Evolutionary conservation across 75 land plant species (phyloP).

Genomic region (Pinus tabuliformis): DNA sequence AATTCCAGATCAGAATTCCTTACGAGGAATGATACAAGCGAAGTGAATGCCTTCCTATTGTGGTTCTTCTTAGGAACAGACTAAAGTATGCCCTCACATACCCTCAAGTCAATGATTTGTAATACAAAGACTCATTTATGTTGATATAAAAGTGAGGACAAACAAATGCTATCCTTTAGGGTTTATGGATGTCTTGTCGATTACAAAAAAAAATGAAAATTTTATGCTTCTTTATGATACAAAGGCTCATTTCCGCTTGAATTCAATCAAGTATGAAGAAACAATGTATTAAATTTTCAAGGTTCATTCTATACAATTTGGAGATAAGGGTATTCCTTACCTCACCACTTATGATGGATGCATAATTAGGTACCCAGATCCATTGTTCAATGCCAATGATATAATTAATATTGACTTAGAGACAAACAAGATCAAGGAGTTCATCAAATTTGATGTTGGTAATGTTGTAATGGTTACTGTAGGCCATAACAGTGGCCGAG

Average conservation of each 20-base stretch:
- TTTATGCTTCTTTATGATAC: conserved; percentile 18
- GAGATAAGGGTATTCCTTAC: too few relatives aligned
- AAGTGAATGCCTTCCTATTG: too few relatives aligned
- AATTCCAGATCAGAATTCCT: too few relatives aligned
- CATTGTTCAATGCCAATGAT: conserved; percentile 87
- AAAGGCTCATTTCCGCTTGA: conserved; percentile 52
- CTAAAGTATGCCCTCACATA: too few relatives aligned
- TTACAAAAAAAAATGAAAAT: conserved; percentile 58
- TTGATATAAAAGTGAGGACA: conserved; percentile 83
- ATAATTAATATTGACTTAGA: conserved; percentile 73
- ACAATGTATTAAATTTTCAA: conserved; percentile 94
- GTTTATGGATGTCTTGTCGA: conserved; percentile 76
- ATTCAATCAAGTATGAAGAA: conserved; percentile 55
- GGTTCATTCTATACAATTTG: conserved; percentile 25
- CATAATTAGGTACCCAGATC: conserved; percentile 70
- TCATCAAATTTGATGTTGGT: conserved; percentile 97
- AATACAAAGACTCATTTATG: conserved; percentile 75
- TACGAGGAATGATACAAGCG: too few relatives aligned
- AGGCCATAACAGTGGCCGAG: conserved; percentile 87
- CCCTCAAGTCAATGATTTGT: conserved; percentile 12
- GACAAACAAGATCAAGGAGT: conserved; percentile 66
- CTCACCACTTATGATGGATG: conserved; percentile 39
- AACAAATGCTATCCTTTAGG: conserved; percentile 87
- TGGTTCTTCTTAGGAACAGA: too few relatives aligned
- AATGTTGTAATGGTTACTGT: conserved; percentile 96